Evolutionary conservation across 2,329 filamentous ascomycete species (phyloP).

Genomic region (Curvularia sp.): DNA sequence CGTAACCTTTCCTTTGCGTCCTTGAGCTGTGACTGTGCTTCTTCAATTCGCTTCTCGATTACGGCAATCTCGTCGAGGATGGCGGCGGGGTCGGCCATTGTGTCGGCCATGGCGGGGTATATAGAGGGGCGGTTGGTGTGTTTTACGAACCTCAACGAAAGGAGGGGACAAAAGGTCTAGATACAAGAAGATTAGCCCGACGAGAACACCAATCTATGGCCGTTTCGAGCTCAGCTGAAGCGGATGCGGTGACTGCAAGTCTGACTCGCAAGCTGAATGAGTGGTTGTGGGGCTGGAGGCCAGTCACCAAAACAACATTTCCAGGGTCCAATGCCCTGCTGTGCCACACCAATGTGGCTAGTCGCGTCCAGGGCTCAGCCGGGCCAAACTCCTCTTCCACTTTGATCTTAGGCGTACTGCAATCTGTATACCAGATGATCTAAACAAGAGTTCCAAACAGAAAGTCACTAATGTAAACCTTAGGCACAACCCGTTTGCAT

Average conservation of each 20-base stretch:
- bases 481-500: background rate
- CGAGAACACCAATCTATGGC: conserved; percentile 6
- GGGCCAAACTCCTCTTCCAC: background rate
- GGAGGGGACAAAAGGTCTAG: background rate
- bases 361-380: background rate
- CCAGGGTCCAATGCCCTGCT: conserved; percentile 14
- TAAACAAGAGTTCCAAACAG: background rate
- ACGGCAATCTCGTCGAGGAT: conserved; percentile 43
- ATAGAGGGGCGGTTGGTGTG: conserved; percentile 26
- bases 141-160: conserved; percentile 13
- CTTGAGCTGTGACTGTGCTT: conserved; percentile 40
- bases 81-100: conserved; percentile 42
- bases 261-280: conserved; percentile 28
- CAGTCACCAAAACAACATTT: conserved; percentile 21
- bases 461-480: background rate
- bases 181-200: background rate
- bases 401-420: background rate
- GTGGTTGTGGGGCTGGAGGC: conserved; percentile 24
- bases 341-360: conserved; percentile 19
- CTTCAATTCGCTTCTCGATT: conserved; percentile 45
- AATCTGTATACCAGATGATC: background rate
- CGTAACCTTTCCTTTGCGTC: conserved; percentile 42
- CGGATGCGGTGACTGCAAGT: conserved; percentile 12
- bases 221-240: conserved; percentile 18
- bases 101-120: conserved; percentile 45